Conservation (phyloP, 2,329 filamentous ascomycete genomes). For the Seiridium cupressi region DNA sequence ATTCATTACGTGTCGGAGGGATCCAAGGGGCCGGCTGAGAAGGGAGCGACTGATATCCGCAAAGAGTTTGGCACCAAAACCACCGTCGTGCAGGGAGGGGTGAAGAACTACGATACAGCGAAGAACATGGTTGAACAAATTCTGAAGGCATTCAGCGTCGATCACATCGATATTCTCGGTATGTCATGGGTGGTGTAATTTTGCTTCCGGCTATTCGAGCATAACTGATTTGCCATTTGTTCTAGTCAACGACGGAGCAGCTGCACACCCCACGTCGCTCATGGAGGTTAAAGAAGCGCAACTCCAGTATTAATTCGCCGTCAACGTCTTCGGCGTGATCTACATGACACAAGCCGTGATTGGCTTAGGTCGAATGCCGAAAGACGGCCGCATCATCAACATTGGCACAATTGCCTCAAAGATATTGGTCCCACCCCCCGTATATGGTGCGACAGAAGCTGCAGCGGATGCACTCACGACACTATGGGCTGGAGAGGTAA, state of each 20-base stretch:
- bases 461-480: constrained; percentile 33
- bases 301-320: constrained; percentile 24
- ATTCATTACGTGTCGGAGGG: constrained; percentile 39
- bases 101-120: constrained; percentile 30
- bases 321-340: constrained; percentile 32
- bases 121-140: constrained; percentile 31
- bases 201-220: not conserved
- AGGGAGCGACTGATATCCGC: constrained; percentile 24
- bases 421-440: constrained; percentile 10
- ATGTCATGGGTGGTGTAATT: constrained; percentile 5
- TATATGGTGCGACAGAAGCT: constrained; percentile 32
- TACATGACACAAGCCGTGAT: constrained; percentile 29
- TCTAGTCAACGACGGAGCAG: constrained; percentile 36
- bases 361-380: constrained; percentile 30
- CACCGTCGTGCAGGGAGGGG: constrained; percentile 30
- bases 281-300: constrained; percentile 14
- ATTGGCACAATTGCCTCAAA: constrained; percentile 25
- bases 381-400: constrained; percentile 32
- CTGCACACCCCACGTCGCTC: constrained; percentile 12
- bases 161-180: constrained; percentile 41
- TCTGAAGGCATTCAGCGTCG: constrained; percentile 27
- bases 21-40: constrained; percentile 25
- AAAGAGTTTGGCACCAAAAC: constrained; percentile 26
- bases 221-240: not conserved
- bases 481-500: constrained; percentile 31